These are phyloP conservation scores for Halophytophthora polymorphica DNA, from an alignment of 352 stramenopile genomes.

Conservation along the genomic window DNA sequence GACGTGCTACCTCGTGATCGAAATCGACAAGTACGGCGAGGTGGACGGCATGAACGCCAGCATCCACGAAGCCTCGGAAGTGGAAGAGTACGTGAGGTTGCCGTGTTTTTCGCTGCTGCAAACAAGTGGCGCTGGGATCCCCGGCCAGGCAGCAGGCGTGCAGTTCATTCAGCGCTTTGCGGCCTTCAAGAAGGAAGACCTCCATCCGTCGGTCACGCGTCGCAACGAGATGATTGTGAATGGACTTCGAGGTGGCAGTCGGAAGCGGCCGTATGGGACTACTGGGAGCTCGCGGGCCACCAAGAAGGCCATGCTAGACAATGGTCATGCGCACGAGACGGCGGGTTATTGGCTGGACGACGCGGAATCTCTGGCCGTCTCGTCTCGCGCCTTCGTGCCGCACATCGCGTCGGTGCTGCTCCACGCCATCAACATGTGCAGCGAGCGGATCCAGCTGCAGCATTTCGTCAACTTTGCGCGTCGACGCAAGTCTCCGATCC, in stretches of 20 bases:
- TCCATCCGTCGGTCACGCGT: slow-evolving; percentile 57
- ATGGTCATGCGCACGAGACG: slow-evolving; percentile 22
- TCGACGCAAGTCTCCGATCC: slow-evolving; percentile 76
- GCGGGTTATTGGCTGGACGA: slow-evolving; percentile 32
- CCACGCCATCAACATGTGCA: slow-evolving; percentile 82
- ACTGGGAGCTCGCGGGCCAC: slow-evolving; percentile 17
- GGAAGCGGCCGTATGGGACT: slow-evolving; percentile 32
- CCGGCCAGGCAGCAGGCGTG: slow-evolving; percentile 61
- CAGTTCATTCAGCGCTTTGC: slow-evolving; percentile 85
- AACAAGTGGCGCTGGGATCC: slow-evolving; percentile 47
- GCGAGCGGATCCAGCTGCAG: slow-evolving; percentile 81
- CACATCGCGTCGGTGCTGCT: slow-evolving; percentile 77
- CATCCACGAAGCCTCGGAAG: slow-evolving; percentile 46
- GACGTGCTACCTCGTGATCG: slow-evolving; percentile 81
- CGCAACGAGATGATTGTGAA: slow-evolving; percentile 39
- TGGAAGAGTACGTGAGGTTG: slow-evolving; percentile 68
- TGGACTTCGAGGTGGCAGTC: slow-evolving; percentile 20
- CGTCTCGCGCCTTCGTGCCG: slow-evolving; percentile 36
- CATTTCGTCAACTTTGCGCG: slow-evolving; percentile 88
- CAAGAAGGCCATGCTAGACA: slow-evolving; percentile 33
- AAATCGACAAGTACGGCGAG: slow-evolving; percentile 83
- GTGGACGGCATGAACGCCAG: slow-evolving; percentile 53
- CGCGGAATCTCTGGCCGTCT: slow-evolving; percentile 14
- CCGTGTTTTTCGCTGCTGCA: slow-evolving; percentile 83
- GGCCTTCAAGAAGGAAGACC: slow-evolving; percentile 74